Percentiles rank a stretch among this genome's conserved stretches.
Conservation (phyloP, 2,329 filamentous ascomycete species). For the Rosellinia necatrix region DNA sequence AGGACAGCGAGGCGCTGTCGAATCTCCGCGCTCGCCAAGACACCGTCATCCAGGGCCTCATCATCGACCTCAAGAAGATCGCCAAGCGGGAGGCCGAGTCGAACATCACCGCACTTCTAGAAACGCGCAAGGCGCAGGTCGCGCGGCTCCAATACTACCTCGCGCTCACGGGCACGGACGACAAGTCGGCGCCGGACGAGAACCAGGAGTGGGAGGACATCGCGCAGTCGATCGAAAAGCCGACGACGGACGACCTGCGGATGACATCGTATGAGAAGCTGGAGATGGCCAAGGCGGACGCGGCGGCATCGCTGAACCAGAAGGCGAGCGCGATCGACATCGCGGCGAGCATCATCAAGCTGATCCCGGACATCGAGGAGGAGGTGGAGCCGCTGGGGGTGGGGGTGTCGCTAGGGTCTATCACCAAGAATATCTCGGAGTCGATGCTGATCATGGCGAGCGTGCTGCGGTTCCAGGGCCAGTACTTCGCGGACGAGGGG, state of each 20-base stretch:
- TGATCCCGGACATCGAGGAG: no score
- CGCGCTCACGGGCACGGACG: not conserved
- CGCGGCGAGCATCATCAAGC: no score
- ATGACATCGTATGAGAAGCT: not conserved
- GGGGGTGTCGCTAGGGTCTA: no score
- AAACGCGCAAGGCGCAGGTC: not conserved
- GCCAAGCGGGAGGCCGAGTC: not conserved
- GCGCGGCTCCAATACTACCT: not conserved
- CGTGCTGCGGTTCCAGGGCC: no score
- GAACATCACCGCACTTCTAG: no score
- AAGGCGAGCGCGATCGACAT: no score
- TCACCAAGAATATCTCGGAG: no score
- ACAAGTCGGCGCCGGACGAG: no score
- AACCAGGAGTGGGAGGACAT: not conserved
- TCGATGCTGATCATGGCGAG: no score
- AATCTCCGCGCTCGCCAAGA: not conserved
- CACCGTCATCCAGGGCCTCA: not conserved
- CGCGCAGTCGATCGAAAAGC: not conserved
- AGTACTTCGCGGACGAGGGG: no score
- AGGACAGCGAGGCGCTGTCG: not conserved
- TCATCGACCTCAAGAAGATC: not conserved
- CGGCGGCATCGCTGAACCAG: no score
- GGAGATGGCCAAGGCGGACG: not conserved
- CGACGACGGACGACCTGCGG: not conserved
- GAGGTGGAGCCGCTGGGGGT: no score